Percentiles rank a stretch among this genome's conserved stretches.
Evolutionary conservation across 2,329 filamentous ascomycete species (phyloP).

Genomic region (Venturia pyrina): DNA sequence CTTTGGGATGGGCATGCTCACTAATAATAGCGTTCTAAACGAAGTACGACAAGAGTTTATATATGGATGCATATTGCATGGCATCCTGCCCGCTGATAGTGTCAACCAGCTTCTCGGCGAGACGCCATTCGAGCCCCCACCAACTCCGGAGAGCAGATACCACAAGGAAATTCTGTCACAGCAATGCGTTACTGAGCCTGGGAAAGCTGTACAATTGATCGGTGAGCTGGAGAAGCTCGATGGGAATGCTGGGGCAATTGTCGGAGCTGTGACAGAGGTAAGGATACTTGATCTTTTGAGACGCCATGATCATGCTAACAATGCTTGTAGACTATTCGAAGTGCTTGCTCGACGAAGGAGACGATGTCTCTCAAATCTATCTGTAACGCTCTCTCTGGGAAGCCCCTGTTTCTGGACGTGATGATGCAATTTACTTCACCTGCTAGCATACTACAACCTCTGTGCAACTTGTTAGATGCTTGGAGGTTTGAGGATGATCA

Average conservation of each 20-base stretch:
- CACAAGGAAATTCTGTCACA: constrained; percentile 68
- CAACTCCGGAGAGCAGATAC: constrained; percentile 58
- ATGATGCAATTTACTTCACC: constrained; percentile 66
- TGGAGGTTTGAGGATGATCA: constrained; percentile 80
- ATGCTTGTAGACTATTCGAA: constrained; percentile 48
- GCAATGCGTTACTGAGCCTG: constrained; percentile 67
- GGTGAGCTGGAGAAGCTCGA: constrained; percentile 81
- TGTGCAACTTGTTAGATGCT: constrained; percentile 65
- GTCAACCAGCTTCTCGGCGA: constrained; percentile 77
- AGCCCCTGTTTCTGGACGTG: constrained; percentile 62
- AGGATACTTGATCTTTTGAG: constrained; percentile 4
- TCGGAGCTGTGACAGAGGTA: constrained; percentile 50
- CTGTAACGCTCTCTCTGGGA: constrained; percentile 63
- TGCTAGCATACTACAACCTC: constrained; percentile 57
- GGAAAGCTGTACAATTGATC: constrained; percentile 65
- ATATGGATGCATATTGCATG: constrained; percentile 81
- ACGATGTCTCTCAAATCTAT: constrained; percentile 71
- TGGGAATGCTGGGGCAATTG: constrained; percentile 81
- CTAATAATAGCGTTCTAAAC: constrained; percentile 45
- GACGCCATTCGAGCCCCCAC: constrained; percentile 68
- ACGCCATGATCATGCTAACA: constrained; percentile 11
- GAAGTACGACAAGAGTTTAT: constrained; percentile 74
- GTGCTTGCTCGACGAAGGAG: constrained; percentile 61
- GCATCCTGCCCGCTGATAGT: constrained; percentile 66
- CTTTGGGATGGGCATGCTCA: constrained; percentile 44